Evolutionary conservation across 176 grass and related monocot genomes (phyloP), one percentile per base, ranked within the genome.

Genomic region (Phoenix roebelenii): DNA sequence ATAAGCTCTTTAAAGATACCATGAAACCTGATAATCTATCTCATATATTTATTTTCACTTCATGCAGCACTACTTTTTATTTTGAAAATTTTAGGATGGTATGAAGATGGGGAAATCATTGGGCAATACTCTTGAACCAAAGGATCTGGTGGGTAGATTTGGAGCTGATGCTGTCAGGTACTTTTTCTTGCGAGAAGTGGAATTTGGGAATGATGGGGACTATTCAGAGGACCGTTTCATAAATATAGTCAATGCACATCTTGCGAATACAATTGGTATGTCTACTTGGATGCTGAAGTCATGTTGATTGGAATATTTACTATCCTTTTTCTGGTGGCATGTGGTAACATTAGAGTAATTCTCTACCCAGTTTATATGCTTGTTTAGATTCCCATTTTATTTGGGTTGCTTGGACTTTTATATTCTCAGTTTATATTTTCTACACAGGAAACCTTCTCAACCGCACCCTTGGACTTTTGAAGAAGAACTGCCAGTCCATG

Each of bases 141-240:
- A 83, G 24, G 87, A 97, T 79, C 72, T 97, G 50, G 87, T 97
- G 30, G 49, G 72, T 50, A 85, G 72, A 75, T 97, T 91, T 80
- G 87, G 92, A 70, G 72, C 66, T 22, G 81, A 97, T 80, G 81
- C 92, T 77, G 92, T 97, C 65, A 82, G 87, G 66, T 97, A 90
- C 61, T 96, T 96, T 69, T 97, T 97, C 79, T 66, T 97, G 76
- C 71, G 83, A 23, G 92, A 97, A 85, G 92, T 91, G 56, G 92
- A 97, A 79, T 90, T 97, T 5, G 87, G 87, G 54, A 91, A 80
- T 75, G 87, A 97, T 51, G 92, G 92, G 16, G 87, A 97, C 81
- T 97, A 97, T 74, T 97, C 92, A 69, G 83, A 97, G 75, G 92
- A 97, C 32, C 87, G 81, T 17, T 91, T 97, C 69, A 85, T 91